Evolutionary conservation across 78 protist species (phyloP), one percentile per base, ranked within the genome.

Genomic region (Emiliania huxleyi): DNA sequence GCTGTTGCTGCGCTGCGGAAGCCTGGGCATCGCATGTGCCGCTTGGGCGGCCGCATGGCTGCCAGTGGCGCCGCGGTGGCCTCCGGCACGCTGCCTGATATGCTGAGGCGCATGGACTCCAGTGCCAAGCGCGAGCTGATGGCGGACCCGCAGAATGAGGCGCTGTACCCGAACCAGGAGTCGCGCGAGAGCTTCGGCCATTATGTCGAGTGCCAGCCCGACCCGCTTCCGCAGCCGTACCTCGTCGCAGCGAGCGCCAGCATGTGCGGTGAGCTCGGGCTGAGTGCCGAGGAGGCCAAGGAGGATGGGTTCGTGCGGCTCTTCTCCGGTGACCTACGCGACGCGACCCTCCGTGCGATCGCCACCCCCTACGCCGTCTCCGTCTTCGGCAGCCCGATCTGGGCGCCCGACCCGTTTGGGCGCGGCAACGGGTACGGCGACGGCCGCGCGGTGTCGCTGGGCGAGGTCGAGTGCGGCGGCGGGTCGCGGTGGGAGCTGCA

Each of bases 391-490:
- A 37, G 35, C 26, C 38, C 89, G 40, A 81, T 81, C 38, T 0
- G 4, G 42, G 37, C 89, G 38, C 89, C 89, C 46, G 89, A 92
- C 48, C 97, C 94, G 40, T 96, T 96, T 46, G 96, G 96, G 37
- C 48, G 92, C 56, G 94, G 94, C 37, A 93, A 95, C 38, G 97
- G 96, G 6, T 96, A 96, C 42, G 98, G 98, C 29, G 98, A 97
- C 92, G 98, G 98, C 0, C 87, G 96, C 15, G 96, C 98, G 22
- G 90, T 93, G 69, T 77, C 49, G 56, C 75, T 97, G 29, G 98
- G 97, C 33, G 97, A 96, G 91, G 90, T 90, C 22, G 79, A 49
- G 87, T 0, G 1, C 49, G 29, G 29, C 38, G 11, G 26, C 44
- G 93, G 93, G 21, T 43, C 52, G 38, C 87, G 94, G 56, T 92